These are phyloP conservation scores for Pythium oligandrum DNA, from an alignment of 352 stramenopile genomes.

Conservation along the genomic window DNA sequence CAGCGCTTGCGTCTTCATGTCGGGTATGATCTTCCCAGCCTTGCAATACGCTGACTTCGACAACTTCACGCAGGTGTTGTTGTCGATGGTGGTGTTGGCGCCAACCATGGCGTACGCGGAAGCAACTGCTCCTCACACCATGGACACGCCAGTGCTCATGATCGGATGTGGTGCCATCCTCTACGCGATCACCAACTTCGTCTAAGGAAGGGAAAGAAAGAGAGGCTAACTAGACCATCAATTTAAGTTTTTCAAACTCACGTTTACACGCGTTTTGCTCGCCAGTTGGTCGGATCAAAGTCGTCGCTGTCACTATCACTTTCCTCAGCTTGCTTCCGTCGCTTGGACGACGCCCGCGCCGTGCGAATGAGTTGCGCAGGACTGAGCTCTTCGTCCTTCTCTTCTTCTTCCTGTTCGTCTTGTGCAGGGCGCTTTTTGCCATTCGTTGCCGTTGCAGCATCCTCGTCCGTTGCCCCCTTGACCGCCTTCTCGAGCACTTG, in stretches of 20 bases:
- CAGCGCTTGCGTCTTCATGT: conserved; percentile 71
- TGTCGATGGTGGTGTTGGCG: conserved; percentile 72
- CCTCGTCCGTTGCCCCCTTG: conserved; percentile 7
- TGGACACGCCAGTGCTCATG: conserved; percentile 85
- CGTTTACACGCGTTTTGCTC: conserved; percentile 34
- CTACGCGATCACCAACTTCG: conserved; percentile 54
- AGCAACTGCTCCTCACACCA: conserved; percentile 77
- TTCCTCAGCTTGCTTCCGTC: too few relatives aligned
- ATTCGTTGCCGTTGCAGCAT: conserved; percentile 8
- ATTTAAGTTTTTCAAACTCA: too few relatives aligned
- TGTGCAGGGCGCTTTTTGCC: conserved; percentile 19
- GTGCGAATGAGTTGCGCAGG: too few relatives aligned
- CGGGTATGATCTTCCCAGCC: conserved; percentile 70
- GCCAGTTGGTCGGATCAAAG: conserved; percentile 45
- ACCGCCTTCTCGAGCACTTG: conserved; percentile 36
- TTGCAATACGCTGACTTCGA: conserved; percentile 74
- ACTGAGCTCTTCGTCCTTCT: conserved; percentile 11
- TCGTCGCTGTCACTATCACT: conserved; percentile 17
- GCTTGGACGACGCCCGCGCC: too few relatives aligned
- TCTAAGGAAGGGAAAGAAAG: conserved; percentile 30
- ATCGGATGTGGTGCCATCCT: conserved; percentile 67
- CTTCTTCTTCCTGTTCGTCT: conserved; percentile 1
- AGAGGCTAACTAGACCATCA: too few relatives aligned
- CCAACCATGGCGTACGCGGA: conserved; percentile 83
- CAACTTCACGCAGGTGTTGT: conserved; percentile 71